These are phyloP conservation scores for Hypoxylon sp. DNA, from an alignment of 2,329 filamentous ascomycete species.

Conservation along the genomic window DNA sequence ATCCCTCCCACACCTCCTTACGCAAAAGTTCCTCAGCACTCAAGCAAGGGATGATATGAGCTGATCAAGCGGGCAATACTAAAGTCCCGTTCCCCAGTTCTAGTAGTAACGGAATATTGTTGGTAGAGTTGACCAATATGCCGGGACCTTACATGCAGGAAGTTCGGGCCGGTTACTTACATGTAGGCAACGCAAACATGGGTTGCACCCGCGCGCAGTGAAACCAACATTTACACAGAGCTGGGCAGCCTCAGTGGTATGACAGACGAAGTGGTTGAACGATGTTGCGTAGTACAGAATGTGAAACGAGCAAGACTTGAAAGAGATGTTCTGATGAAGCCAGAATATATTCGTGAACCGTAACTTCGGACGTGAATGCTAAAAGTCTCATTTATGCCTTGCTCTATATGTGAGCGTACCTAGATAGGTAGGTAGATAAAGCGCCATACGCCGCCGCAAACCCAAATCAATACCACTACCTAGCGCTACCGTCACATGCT, in stretches of 20 bases:
- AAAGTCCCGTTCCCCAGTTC: not conserved
- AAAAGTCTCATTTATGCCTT: not conserved
- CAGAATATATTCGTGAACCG: not conserved
- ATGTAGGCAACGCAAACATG: not conserved
- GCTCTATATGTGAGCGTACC: not conserved
- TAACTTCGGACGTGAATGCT: not conserved
- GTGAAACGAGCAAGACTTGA: not conserved
- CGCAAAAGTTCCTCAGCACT: not conserved
- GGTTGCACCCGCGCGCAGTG: not conserved
- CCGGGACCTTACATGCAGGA: not conserved
- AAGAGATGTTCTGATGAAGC: not conserved
- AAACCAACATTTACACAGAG: not conserved
- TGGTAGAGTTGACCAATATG: not conserved
- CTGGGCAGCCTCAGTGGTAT: not conserved
- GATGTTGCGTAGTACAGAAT: too few relatives aligned
- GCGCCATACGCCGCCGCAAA: not conserved
- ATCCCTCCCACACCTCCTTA: not conserved
- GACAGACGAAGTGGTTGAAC: not conserved
- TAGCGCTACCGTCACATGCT: not conserved
- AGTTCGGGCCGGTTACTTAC: not conserved
- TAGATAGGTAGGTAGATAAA: not conserved
- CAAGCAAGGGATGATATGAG: conserved; percentile 7
- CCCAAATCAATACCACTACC: not conserved
- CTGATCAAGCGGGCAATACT: not conserved
- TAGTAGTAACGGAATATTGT: not conserved